These are phyloP conservation scores for Pelargonium myrrhifolium DNA, from an alignment of 441 rosid species.

Conservation along the genomic window DNA sequence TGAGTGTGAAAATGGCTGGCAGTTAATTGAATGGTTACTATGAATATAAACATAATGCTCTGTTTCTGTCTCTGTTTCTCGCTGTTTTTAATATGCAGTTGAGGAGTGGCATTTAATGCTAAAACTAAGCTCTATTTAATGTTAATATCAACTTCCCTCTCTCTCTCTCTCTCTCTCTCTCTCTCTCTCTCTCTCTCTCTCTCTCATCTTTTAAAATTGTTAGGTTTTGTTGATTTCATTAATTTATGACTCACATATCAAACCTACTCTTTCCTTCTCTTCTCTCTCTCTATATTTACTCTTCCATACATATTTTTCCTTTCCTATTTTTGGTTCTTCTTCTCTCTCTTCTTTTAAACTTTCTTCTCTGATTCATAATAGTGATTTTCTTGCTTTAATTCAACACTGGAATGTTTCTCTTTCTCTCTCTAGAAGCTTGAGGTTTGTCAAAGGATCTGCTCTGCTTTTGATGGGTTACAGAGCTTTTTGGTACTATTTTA, in stretches of 20 bases:
- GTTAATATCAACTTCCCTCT: too few species aligned
- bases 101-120: not conserved
- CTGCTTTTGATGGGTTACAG: constrained; percentile 2
- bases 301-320: not conserved
- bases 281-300: not conserved
- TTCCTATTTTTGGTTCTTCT: not conserved
- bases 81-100: not conserved
- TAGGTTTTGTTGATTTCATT: too few species aligned
- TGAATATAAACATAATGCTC: not conserved
- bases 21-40: not conserved
- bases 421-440: not conserved
- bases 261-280: not conserved
- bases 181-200: too few species aligned
- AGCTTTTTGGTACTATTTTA: not conserved
- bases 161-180: too few species aligned
- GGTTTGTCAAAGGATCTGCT: not conserved
- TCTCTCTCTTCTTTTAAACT: not conserved
- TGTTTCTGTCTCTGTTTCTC: not conserved
- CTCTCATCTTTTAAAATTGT: too few species aligned
- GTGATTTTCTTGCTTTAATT: not conserved
- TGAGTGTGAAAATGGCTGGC: not conserved
- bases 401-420: not conserved
- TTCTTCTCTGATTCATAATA: not conserved
- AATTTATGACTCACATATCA: not conserved
- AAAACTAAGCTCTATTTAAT: not conserved